Evolutionary conservation across 495 filamentous ascomycete species (phyloP), one percentile per base, ranked within the genome.

Genomic region (Hyphodiscus hymeniophilus): DNA sequence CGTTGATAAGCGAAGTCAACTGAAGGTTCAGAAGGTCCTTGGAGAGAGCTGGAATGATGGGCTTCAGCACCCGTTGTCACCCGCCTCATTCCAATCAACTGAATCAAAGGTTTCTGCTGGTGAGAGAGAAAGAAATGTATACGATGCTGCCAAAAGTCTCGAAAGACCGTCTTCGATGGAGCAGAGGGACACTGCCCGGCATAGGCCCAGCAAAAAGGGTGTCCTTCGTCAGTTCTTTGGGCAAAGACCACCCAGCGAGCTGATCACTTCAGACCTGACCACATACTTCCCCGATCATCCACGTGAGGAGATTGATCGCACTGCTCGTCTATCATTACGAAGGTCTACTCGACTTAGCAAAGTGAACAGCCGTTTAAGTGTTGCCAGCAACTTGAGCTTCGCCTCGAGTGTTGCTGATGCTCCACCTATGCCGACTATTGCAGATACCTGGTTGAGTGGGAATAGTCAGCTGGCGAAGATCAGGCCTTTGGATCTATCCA

Each of bases 201-300:
- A 24, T 15, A 39, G 20, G 62, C 64, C 32, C 61, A 58, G 39
- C 56, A 57, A 42, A 68, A 76, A 62, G 50, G 57, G 57, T 67
- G 79, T 59, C 59, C 59, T 78, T 16, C 67, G 73, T 42, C 74
- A 71, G 46, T 95, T 96, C 72, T 88, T 94, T 59, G 92, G 94
- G 42, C 79, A 89, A 47, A 72, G 92, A 58, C 92, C 92, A 15
- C 94, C 94, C 2, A 95, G 89, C 63, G 94, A 97, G 68, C 75
- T 99, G 68, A 97, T 99, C 59, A 92, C 90, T 38, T 89, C 89
- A 22, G 92, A 99, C 61, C 74, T 97, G 33, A 85, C 85, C 11
- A 90, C 90, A 6, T 99, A 96, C 68, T 99, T 99, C 76, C 92
- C 92, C 1, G 90, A 94, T 56, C 89, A 95, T 59, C 82, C 87